phyloP scores from a whole-genome alignment of 2,329 filamentous ascomycete species.

The Coniochaeta sp. region DNA sequence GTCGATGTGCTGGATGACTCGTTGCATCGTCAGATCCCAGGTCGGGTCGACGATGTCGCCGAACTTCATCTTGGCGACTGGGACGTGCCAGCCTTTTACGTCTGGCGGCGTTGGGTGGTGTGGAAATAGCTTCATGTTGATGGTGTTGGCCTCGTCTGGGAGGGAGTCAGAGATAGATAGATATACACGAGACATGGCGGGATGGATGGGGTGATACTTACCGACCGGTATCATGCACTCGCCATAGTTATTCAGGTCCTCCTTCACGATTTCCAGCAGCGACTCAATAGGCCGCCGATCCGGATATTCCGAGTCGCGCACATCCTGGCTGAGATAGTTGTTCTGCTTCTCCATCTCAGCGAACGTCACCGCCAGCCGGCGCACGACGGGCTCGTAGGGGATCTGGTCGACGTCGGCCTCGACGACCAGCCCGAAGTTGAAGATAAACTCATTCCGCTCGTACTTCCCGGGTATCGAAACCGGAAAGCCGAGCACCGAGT shows the following conservation, averaged over 20 bases:
- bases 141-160: constrained; percentile 76
- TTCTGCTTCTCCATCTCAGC: constrained; percentile 88
- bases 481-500: constrained; percentile 79
- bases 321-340: constrained; percentile 66
- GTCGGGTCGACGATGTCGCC: constrained; percentile 56
- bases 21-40: constrained; percentile 70
- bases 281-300: constrained; percentile 66
- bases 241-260: constrained; percentile 93
- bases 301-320: constrained; percentile 25
- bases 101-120: constrained; percentile 68
- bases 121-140: constrained; percentile 94
- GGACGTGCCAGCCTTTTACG: constrained; percentile 85
- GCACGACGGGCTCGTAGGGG: constrained; percentile 77
- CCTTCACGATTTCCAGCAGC: constrained; percentile 69
- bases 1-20: constrained; percentile 81
- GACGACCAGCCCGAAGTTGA: constrained; percentile 76
- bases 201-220: constrained; percentile 38
- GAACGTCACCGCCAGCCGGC: constrained; percentile 78
- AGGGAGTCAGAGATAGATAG: neutral
- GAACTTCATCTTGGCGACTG: constrained; percentile 64
- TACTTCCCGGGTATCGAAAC: constrained; percentile 84
- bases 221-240: constrained; percentile 94
- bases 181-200: neutral
- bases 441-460: constrained; percentile 92
- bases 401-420: constrained; percentile 54